A percentile compares a stretch with the other conserved stretches of the same genome.
These are phyloP conservation scores for Solanum infundibuliforme DNA, from an alignment of 257 asterid genomes.

Conservation along the genomic window DNA sequence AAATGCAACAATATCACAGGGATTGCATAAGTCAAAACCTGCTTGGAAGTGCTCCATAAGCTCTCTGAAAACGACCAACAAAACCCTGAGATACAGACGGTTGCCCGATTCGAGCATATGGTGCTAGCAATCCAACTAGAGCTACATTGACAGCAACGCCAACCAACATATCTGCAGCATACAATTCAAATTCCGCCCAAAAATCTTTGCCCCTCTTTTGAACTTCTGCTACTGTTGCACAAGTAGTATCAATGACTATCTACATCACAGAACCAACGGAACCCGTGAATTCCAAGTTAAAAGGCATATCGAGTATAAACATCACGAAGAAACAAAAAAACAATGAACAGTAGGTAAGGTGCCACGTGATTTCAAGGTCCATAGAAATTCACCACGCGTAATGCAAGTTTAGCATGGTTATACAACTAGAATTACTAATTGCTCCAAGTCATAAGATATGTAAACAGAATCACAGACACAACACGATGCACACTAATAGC, in stretches of 20 bases:
- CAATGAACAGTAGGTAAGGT: background rate
- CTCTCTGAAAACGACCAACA: constrained; percentile 52
- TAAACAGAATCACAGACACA: background rate
- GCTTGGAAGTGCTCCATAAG: constrained; percentile 93
- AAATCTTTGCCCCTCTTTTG: constrained; percentile 89
- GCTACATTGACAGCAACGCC: constrained; percentile 96
- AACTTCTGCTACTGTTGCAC: constrained; percentile 98
- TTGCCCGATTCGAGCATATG: constrained; percentile 81
- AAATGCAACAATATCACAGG: background rate
- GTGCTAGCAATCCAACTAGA: constrained; percentile 93
- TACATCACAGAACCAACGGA: constrained; percentile 12
- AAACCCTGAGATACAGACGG: constrained; percentile 56
- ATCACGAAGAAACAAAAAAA: background rate
- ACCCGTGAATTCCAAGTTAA: background rate
- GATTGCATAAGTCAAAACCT: constrained; percentile 30
- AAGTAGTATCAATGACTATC: constrained; percentile 90
- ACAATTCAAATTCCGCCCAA: constrained; percentile 94
- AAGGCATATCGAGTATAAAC: background rate
- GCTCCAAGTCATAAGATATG: background rate
- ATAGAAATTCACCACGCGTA: background rate
- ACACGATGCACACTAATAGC: background rate
- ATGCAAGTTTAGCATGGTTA: background rate
- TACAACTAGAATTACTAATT: background rate
- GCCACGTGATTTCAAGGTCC: background rate
- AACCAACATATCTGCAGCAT: constrained; percentile 85